Percentiles rank a stretch among this genome's conserved stretches.
Conservation (phyloP, 805 yeast species). For the Scheffersomyces lignosus region DNA sequence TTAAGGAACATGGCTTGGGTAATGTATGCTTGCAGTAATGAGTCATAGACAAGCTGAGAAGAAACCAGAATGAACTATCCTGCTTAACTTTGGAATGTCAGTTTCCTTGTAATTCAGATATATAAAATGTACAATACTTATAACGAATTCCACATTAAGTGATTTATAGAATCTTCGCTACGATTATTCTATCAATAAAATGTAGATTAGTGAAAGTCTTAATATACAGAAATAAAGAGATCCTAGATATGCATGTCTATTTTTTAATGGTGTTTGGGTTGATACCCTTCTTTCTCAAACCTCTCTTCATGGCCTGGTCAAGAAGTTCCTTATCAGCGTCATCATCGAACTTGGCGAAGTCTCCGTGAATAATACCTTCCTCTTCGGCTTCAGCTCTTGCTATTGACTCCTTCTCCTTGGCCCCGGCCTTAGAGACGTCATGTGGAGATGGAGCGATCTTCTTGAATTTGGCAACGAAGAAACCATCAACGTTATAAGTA, state of each 20-base stretch:
- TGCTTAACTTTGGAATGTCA: no score
- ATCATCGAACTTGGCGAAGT: conserved; percentile 79
- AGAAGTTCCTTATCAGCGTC: conserved; percentile 75
- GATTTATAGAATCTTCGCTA: conserved; percentile 1
- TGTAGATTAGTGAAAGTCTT: no score
- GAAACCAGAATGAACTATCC: no score
- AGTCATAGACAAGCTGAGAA: conserved; percentile 8
- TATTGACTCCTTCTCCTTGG: conserved; percentile 75
- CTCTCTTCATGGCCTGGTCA: conserved; percentile 63
- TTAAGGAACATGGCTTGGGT: conserved; percentile 83
- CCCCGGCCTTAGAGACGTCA: conserved; percentile 84
- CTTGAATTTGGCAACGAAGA: conserved; percentile 94
- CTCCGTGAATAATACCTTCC: conserved; percentile 81
- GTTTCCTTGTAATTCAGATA: no score
- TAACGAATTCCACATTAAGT: background rate
- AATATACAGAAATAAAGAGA: background rate
- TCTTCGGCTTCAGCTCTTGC: conserved; percentile 82
- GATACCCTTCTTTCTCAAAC: conserved; percentile 68
- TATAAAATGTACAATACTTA: conserved; percentile 9
- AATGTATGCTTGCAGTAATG: conserved; percentile 43
- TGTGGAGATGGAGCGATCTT: conserved; percentile 85
- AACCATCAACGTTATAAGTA: conserved; percentile 97
- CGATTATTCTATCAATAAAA: no score
- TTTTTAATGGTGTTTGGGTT: conserved; percentile 52
- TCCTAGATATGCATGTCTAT: conserved; percentile 1